Conservation (phyloP, 192 early-diverging fungal genomes). For the Coemansia sp. region DNA sequence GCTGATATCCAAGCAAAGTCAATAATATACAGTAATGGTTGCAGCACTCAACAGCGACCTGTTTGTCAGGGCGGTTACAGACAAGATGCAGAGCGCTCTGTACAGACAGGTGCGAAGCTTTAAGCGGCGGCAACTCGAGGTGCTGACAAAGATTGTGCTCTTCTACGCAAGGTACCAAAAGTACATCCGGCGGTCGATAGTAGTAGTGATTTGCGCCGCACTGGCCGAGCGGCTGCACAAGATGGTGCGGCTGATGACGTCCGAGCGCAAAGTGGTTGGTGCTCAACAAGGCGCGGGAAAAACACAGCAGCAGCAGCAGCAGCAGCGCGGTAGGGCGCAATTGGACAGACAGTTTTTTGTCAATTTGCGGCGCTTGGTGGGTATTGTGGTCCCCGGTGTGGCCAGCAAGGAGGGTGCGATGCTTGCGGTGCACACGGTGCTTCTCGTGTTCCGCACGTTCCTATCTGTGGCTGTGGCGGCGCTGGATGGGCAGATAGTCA, state of each 20-base stretch:
- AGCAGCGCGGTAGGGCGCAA: slow-evolving; percentile 21
- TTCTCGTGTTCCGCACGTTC: slow-evolving; percentile 84
- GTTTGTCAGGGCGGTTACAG: slow-evolving; percentile 24
- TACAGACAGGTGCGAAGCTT: slow-evolving; percentile 25
- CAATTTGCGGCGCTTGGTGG: slow-evolving; percentile 66
- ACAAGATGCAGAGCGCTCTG: slow-evolving; percentile 27
- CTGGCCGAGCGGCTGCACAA: slow-evolving; percentile 31
- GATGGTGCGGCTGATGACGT: slow-evolving; percentile 25
- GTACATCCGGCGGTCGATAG: slow-evolving; percentile 27
- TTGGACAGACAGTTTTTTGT: slow-evolving; percentile 55
- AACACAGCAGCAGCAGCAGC: too few relatives aligned
- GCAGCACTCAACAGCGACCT: slow-evolving; percentile 33
- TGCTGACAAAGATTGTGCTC: slow-evolving; percentile 20
- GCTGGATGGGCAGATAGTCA: slow-evolving; percentile 67
- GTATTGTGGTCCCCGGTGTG: slow-evolving; percentile 83
- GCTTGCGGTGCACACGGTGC: slow-evolving; percentile 76
- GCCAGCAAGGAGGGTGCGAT: slow-evolving; percentile 82
- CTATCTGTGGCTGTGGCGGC: slow-evolving; percentile 86
- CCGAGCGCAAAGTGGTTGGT: slow-evolving; percentile 11
- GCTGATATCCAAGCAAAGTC: too few relatives aligned
- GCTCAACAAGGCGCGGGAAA: neutral
- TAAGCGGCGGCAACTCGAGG: slow-evolving; percentile 24
- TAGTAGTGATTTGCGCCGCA: slow-evolving; percentile 21
- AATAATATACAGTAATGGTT: too few relatives aligned
- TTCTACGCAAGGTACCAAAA: slow-evolving; percentile 40